Evolutionary conservation across 73 alveolate genomes (phyloP).

Genomic region (Halteria grandinella): DNA sequence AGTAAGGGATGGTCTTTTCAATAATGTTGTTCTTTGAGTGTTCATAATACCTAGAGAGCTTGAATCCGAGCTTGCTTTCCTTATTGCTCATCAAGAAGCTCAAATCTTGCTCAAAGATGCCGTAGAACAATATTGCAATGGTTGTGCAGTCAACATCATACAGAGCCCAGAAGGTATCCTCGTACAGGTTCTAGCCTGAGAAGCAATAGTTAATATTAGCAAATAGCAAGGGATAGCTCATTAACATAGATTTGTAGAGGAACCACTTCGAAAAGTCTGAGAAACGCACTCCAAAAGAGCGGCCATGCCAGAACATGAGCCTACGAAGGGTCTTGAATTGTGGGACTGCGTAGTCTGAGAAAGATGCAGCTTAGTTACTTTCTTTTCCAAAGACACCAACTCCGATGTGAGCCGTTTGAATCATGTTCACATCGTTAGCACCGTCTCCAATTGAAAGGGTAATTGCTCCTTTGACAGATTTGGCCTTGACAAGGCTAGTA

Average conservation of each 20-base stretch:
- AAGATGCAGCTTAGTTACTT: slow-evolving; percentile 88
- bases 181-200: background rate
- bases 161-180: background rate
- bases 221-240: background rate
- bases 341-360: slow-evolving; percentile 82
- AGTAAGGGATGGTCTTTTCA: too few relatives aligned
- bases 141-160: slow-evolving; percentile 33
- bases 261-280: slow-evolving; percentile 37
- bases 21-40: too few relatives aligned
- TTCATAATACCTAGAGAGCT: too few relatives aligned
- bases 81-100: too few relatives aligned
- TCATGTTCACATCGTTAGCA: slow-evolving; percentile 98
- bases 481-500: slow-evolving; percentile 80
- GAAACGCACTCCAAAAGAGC: slow-evolving; percentile 25
- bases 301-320: slow-evolving; percentile 86
- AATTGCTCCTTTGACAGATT: slow-evolving; percentile 50
- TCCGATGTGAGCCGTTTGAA: slow-evolving; percentile 91
- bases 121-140: background rate
- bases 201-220: background rate
- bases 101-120: slow-evolving; percentile 9
- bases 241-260: background rate
- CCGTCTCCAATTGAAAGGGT: slow-evolving; percentile 99
- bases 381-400: slow-evolving; percentile 92
- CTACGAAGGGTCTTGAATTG: slow-evolving; percentile 73
- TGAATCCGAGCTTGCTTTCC: too few relatives aligned